Evolutionary conservation across 805 yeast genomes (phyloP), one percentile per base, ranked within the genome.

Genomic region (Kluyveromyces lactis): DNA sequence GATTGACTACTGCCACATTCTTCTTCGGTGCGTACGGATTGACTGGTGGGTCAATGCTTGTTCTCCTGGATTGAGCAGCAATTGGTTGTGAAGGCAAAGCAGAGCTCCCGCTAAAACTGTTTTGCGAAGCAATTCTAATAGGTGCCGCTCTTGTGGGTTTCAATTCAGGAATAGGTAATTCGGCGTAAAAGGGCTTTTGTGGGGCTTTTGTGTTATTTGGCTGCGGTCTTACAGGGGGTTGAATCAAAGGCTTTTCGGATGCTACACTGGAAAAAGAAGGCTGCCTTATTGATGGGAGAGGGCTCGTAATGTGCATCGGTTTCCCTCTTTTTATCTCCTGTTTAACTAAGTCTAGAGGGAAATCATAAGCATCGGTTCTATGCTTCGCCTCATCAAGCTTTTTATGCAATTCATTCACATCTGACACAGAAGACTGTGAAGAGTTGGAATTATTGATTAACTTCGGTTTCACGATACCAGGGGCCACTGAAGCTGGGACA

Each of bases 311-410:
- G 21, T 48, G 58, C 38, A 55, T 73, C 33, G 55, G 70, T 46
- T 46, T 71, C 50, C 51, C 73, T 63, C 56, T 67, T 45, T 42
- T 64, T 31, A 48, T 48, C 18, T 44, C 42, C 44, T 40, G 45
- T 50, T 51, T 66, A 17, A 63, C 60, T 32, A 82, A 54, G 33
- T 68, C 75, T 16, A 66, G 62, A 1, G 90, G 90, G 51, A 82
- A 80, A 52, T 82, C 92, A 49, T 80, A 82, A 0, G 87, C 86
- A 60, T 81, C 86, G n/a, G 79, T 72, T 53, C 76, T 79, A 49
- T 72, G 71, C 56, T 79, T 78, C 29, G 65, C 64, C n/a, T 58
- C 60, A 39, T 64, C 66, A 13, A 75, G 52, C 34, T 66, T 64
- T 40, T 50, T 38, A 11, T 58, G 33, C 29, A 53, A 51, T 12